Base-by-base conservation (phyloP, 768 basidiomycete species). In the Fibroporia radiculosa region DNA sequence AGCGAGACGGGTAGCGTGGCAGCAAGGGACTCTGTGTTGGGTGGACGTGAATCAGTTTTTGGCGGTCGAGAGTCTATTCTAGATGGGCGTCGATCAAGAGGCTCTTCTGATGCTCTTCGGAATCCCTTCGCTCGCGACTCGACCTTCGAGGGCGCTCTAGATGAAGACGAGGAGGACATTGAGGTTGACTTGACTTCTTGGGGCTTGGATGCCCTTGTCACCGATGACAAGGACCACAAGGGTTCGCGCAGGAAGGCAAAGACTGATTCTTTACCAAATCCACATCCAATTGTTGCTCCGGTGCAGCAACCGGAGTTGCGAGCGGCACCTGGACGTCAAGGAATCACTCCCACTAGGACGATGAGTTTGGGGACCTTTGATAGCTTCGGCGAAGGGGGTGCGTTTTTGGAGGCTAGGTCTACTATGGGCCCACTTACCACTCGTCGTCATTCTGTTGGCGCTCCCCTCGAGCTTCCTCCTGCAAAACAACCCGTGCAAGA, bases 171-270 rank as follows among this genome's bases (percentile, higher is more conserved):
- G 20, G 72, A 70, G 32, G 75, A 73, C 20, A 45, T 83, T 25
- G 89, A 90, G 56, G 83, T 89, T 22, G 87, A 89, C 62, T 68
- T 91, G 46, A 71, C 82, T 3, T 89, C 86, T 14, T 92, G 86
- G 88, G 89, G 89, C 3, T 69, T 92, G 20, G 83, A 88, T 47
- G 74, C 78, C 5, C 80, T 88, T 63, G 78, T 87, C 49, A 72
- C 78, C 1, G 83, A 84, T 53, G 52, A 84, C 23, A 65, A 83
- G 52, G 64, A 50, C 59, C 44, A 54, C 56, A 45, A 51, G 27
- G 43, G 43, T n/a, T 49, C 50, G 10, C 48, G 49, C 20, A 61
- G 56, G 45, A 56, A 52, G 45, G 48, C 42, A 36, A 61, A 62
- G 58, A 59, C 59, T 4, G 71, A 68, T 44, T 53, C 61, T 11